Base-by-base conservation (phyloP, 2,329 filamentous ascomycete species). In the Cladosporium sp. region DNA sequence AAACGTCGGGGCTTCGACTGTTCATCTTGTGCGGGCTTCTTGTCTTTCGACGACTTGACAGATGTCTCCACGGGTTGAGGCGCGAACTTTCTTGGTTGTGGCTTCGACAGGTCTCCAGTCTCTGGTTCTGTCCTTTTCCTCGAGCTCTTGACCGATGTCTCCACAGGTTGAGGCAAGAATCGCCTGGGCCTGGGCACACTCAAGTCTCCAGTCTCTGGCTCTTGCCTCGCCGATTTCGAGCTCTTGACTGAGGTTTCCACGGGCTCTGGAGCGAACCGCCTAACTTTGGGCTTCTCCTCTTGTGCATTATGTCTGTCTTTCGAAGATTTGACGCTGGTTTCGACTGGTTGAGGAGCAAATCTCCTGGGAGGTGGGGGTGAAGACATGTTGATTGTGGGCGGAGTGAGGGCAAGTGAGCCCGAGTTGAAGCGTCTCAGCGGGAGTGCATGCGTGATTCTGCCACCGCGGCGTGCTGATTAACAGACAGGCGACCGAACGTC, bases 1-100 rank as follows among this genome's bases (percentile, higher is more conserved):
- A 68, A 71, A n/a, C 66, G 67, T 21, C 69, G 62, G 15, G 67
- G 62, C 30, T 63, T 64, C 30, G 70, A 60, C 59, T 71, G 72
- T 41, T 55, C 65, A 34, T 59, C 64, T 26, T 80, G 54, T 74
- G 65, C 26, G 65, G 65, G 30, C 47, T 68, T 58, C 68, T 72
- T 68, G 71, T 60, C 75, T 73, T 73, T 82, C 82, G 72, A 70
- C 57, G 86, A 85, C 70, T 87, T 87, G 71, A 86, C 87, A 1
- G 86, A 89, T 10, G 90, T 92, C 77, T 93, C 91, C 69, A 93
- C 86, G 18, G 90, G 89, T 64, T 90, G 84, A 38, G 90, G 89
- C 51, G 81, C 83, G 79, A 92, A 92, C 72, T 87, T 87, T 64
- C 78, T 78, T 72, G 32, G 75, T 59, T 6, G 74, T 74, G 66